A percentile compares a stretch with the other conserved stretches of the same genome.
These are phyloP conservation scores for Streptanthus diversifolius DNA, from an alignment of 345 rosid genomes.

Conservation along the genomic window DNA sequence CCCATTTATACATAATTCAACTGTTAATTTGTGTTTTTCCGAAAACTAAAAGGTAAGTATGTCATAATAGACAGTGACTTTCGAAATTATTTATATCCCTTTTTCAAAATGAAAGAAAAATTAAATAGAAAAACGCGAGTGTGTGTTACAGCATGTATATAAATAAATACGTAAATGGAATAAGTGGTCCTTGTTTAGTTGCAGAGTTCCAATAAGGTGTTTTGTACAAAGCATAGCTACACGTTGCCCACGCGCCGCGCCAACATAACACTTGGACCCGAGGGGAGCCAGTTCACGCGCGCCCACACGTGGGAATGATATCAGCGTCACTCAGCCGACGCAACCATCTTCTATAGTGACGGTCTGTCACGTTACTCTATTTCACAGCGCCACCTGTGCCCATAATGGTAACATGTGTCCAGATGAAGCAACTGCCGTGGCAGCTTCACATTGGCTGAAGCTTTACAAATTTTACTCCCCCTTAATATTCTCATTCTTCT, in stretches of 20 bases:
- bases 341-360: slow-evolving; percentile 23
- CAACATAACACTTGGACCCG: background rate
- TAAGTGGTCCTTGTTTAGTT: slow-evolving; percentile 23
- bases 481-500: background rate
- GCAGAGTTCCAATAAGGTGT: slow-evolving; percentile 15
- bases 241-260: slow-evolving; percentile 24
- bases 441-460: background rate
- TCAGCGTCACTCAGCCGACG: slow-evolving; percentile 21
- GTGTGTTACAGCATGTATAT: background rate
- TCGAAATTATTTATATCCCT: background rate
- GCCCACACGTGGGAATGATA: slow-evolving; percentile 21
- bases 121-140: background rate
- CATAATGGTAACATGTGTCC: slow-evolving; percentile 29
- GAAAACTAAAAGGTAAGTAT: background rate
- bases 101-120: background rate
- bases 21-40: background rate
- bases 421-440: slow-evolving; percentile 10
- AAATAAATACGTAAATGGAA: slow-evolving; percentile 14
- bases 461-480: background rate
- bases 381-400: slow-evolving; percentile 27
- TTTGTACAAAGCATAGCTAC: background rate
- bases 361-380: slow-evolving; percentile 22
- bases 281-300: slow-evolving; percentile 5
- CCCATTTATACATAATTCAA: background rate
- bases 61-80: background rate